These are phyloP conservation scores for Kuraishia hungarica DNA, from an alignment of 805 yeast species.

Conservation along the genomic window DNA sequence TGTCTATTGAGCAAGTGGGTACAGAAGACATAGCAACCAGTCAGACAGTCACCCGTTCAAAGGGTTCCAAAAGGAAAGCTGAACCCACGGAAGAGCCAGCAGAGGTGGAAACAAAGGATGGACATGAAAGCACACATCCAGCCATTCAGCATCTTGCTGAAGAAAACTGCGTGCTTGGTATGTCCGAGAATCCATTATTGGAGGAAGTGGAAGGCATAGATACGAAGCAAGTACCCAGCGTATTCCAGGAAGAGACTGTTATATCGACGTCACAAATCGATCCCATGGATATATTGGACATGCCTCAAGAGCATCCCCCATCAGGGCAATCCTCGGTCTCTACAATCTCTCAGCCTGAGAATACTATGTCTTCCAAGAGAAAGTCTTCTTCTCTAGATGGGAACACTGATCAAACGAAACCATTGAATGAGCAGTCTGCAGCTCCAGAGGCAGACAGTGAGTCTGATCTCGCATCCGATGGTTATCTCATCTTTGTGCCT, in stretches of 20 bases:
- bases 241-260: not conserved
- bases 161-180: not conserved
- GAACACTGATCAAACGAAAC: not conserved
- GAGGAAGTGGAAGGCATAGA: not conserved
- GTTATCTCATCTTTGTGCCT: not conserved
- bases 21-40: not conserved
- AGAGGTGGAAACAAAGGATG: not conserved
- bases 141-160: not conserved
- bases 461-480: not conserved
- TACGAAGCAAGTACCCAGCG: not conserved
- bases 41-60: not conserved
- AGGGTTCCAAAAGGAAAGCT: not conserved
- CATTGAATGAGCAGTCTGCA: not conserved
- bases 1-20: no score
- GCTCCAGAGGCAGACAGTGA: not conserved
- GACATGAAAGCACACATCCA: not conserved
- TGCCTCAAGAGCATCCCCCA: not conserved
- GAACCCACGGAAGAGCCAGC: not conserved
- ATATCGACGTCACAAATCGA: not conserved
- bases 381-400: not conserved
- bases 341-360: not conserved
- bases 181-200: no score
- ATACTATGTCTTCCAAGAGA: not conserved
- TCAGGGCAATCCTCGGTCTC: not conserved
- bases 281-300: not conserved